Percentiles rank a stretch among this genome's conserved stretches.
These are phyloP conservation scores for Trametes meyenii DNA, from an alignment of 768 basidiomycete species.

Conservation along the genomic window DNA sequence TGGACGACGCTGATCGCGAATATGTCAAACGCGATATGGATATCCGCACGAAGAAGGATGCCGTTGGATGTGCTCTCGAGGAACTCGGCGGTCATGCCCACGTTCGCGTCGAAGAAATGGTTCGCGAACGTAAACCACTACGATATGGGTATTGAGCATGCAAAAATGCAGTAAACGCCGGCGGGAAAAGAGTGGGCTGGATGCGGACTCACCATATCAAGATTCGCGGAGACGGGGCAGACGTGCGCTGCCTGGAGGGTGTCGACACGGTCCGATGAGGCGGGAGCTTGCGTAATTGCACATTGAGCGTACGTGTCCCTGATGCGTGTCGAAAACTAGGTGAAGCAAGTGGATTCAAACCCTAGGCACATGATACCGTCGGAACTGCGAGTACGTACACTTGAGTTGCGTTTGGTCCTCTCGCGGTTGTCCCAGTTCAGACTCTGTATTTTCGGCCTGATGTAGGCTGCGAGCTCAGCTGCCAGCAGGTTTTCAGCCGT, in stretches of 20 bases:
- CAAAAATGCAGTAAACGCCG: background rate
- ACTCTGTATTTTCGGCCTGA: no score
- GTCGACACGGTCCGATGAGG: background rate
- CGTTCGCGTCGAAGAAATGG: background rate
- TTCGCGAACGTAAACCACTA: background rate
- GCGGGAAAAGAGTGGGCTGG: background rate
- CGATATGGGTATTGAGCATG: background rate
- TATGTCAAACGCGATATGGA: background rate
- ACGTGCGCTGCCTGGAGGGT: background rate
- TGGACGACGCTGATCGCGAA: background rate
- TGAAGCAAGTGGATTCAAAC: no score
- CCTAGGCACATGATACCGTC: no score
- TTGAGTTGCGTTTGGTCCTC: no score
- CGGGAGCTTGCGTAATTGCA: background rate
- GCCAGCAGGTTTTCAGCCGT: no score
- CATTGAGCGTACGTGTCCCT: background rate
- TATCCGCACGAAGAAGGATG: background rate
- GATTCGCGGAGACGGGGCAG: background rate
- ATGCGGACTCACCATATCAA: background rate
- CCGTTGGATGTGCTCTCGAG: background rate
- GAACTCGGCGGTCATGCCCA: background rate
- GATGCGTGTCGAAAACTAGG: background rate
- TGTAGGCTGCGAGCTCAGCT: no score
- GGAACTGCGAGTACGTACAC: no score
- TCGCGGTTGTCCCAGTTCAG: no score